These are phyloP conservation scores for Hypoxylon sp. DNA, from an alignment of 2,329 filamentous ascomycete genomes.

Conservation along the genomic window DNA sequence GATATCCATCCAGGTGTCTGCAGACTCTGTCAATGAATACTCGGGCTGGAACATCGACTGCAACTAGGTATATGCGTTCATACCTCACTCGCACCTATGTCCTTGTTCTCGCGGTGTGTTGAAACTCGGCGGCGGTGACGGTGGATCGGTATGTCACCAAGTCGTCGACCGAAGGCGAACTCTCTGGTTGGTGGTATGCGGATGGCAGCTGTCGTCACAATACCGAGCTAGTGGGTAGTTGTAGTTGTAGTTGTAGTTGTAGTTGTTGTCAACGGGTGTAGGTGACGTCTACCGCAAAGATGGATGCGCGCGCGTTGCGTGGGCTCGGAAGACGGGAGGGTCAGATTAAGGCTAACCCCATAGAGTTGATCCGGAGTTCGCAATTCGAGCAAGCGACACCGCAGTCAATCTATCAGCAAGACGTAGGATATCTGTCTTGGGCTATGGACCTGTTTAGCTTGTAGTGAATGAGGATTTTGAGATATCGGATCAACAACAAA, in stretches of 20 bases:
- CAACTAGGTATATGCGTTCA: not conserved
- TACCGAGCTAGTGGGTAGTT: too few relatives aligned
- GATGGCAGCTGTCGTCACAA: not conserved
- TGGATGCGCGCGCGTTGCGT: slow-evolving; percentile 13
- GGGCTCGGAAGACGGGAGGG: not conserved
- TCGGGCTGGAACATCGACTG: not conserved
- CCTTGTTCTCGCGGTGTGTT: not conserved
- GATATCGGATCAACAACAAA: slow-evolving; percentile 28
- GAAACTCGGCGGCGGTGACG: not conserved
- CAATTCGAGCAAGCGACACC: slow-evolving; percentile 1
- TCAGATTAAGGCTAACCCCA: slow-evolving; percentile 1
- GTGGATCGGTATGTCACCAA: not conserved
- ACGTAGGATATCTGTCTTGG: not conserved
- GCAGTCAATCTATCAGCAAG: not conserved
- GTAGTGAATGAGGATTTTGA: slow-evolving; percentile 7
- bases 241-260: too few relatives aligned
- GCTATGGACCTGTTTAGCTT: slow-evolving; percentile 6
- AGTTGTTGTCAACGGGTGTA: not conserved
- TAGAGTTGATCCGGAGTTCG: not conserved
- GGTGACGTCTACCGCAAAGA: slow-evolving; percentile 16
- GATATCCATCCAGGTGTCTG: not conserved
- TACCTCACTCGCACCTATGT: not conserved
- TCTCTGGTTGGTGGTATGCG: not conserved
- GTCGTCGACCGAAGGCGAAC: not conserved
- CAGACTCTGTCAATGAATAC: not conserved